Conservation (phyloP, 2,329 filamentous ascomycete species). For the Ceratocystis papillata region DNA sequence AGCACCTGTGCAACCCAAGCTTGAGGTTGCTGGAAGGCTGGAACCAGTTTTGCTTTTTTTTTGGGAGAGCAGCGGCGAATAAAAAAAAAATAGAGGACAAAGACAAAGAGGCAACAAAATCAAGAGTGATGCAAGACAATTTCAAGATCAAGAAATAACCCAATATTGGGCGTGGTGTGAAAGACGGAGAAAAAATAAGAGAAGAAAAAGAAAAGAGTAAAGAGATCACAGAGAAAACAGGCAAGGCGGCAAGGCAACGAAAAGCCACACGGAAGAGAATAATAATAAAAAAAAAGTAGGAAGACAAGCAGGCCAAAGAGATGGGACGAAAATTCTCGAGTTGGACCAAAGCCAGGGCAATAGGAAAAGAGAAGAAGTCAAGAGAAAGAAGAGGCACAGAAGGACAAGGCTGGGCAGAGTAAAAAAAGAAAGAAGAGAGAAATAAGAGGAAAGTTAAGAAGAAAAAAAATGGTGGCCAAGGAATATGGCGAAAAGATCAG, state of each 20-base stretch:
- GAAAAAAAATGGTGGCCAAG: constrained; percentile 5
- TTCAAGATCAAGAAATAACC: not conserved
- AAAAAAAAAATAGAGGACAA: not conserved
- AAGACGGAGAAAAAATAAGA: constrained; percentile 2
- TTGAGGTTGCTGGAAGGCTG: not conserved
- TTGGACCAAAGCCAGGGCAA: not conserved
- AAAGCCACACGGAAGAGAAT: not conserved
- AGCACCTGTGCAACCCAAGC: constrained; percentile 9
- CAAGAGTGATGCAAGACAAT: not conserved
- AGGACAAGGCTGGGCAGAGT: not conserved
- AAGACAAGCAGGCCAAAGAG: not conserved
- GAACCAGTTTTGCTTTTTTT: not conserved
- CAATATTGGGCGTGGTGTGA: not conserved
- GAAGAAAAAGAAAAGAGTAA: not conserved
- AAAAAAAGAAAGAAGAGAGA: not conserved
- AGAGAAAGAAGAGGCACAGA: not conserved
- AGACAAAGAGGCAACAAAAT: not conserved
- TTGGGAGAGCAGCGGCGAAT: not conserved
- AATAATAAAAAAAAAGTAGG: not conserved
- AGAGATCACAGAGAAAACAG: constrained; percentile 11
- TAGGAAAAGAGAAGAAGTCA: not conserved
- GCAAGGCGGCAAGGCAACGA: constrained; percentile 11
- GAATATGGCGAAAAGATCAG: constrained; percentile 6
- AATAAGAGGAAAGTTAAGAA: constrained; percentile 4
- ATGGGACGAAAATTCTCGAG: constrained; percentile 13